Evolutionary conservation across 2,329 filamentous ascomycete species (phyloP).

Genomic region (Arthrinium phaeospermum): DNA sequence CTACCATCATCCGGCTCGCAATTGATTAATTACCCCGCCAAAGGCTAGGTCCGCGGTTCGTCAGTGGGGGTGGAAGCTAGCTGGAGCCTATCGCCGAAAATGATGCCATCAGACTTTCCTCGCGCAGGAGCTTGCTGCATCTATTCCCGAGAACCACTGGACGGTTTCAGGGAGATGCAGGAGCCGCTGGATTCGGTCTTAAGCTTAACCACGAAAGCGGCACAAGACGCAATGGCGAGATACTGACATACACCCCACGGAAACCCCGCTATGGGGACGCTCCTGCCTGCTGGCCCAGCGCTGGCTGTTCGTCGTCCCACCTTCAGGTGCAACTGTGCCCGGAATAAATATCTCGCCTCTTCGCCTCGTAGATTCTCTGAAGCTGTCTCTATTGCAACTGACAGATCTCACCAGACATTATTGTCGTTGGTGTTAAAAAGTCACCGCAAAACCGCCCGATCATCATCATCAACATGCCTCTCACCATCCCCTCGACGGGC

Average conservation of each 20-base stretch:
- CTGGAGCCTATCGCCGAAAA: background rate
- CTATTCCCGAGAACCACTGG: background rate
- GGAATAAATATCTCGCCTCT: background rate
- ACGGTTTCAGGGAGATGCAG: background rate
- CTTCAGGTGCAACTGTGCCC: background rate
- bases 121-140: background rate
- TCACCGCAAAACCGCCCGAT: background rate
- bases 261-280: background rate
- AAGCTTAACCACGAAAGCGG: background rate
- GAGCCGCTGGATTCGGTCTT: background rate
- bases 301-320: background rate
- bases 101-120: background rate
- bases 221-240: background rate
- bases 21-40: background rate
- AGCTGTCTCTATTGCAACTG: background rate
- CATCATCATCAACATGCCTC: constrained; percentile 47
- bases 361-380: background rate
- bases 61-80: background rate
- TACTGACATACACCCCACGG: background rate
- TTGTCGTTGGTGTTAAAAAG: background rate
- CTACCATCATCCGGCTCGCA: too few relatives aligned
- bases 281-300: background rate
- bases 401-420: background rate
- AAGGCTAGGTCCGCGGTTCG: background rate
- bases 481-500: constrained; percentile 45